Percentiles rank a stretch among this genome's conserved stretches.
These are phyloP conservation scores for Lactifluus rugatus DNA, from an alignment of 768 basidiomycete genomes.

Conservation along the genomic window DNA sequence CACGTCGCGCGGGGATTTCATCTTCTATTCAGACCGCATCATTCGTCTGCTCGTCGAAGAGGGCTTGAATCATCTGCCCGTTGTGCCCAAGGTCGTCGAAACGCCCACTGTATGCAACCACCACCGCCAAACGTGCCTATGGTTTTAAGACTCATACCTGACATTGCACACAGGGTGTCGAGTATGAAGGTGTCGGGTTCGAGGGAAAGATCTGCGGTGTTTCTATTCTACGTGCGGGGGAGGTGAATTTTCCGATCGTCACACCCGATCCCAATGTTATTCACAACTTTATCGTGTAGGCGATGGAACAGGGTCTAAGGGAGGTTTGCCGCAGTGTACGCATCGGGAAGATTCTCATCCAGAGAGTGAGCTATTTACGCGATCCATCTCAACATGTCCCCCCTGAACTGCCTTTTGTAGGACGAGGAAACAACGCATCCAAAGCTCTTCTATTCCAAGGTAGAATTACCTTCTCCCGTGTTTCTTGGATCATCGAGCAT, in stretches of 20 bases:
- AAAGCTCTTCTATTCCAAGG: conserved; percentile 89
- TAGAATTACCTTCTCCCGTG: conserved; percentile 22
- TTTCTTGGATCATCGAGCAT: background rate
- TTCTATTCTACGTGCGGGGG: conserved; percentile 88
- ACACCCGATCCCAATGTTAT: background rate
- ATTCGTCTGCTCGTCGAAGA: conserved; percentile 75
- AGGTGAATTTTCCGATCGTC: conserved; percentile 37
- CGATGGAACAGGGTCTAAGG: conserved; percentile 94
- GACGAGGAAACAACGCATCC: conserved; percentile 92
- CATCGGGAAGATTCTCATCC: conserved; percentile 97
- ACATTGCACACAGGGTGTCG: conserved; percentile 44
- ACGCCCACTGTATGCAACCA: conserved; percentile 64
- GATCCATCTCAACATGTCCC: background rate
- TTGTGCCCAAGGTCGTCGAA: conserved; percentile 64
- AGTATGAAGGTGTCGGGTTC: conserved; percentile 87
- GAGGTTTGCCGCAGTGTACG: conserved; percentile 92
- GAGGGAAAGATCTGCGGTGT: conserved; percentile 96
- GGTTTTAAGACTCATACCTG: background rate
- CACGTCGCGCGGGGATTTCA: conserved; percentile 85
- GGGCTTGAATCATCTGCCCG: conserved; percentile 80
- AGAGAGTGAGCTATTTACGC: conserved; percentile 50
- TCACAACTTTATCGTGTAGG: conserved; percentile 34
- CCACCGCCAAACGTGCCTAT: background rate
- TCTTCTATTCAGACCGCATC: conserved; percentile 92
- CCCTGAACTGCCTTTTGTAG: conserved; percentile 30